A percentile compares a stretch with the other conserved stretches of the same genome.
Conservation (phyloP, 139 green algal genomes). For the Closterium sp. region DNA sequence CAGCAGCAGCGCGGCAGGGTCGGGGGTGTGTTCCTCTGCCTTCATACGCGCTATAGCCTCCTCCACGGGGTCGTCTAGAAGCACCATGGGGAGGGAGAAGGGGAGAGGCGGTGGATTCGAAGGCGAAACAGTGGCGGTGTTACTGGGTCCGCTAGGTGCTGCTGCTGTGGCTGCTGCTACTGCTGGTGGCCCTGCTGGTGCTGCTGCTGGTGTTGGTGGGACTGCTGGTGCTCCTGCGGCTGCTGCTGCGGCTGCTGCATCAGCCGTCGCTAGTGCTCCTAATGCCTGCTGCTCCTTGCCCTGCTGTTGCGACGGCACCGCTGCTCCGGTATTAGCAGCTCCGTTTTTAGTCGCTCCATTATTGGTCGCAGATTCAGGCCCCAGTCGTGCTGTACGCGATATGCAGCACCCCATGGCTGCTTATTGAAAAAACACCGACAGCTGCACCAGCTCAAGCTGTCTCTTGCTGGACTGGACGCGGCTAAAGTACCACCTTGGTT, state of each 20-base stretch:
- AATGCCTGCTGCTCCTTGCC: neutral
- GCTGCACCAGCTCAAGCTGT: neutral
- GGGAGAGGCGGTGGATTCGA: neutral
- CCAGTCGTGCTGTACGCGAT: neutral
- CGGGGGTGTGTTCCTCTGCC: neutral
- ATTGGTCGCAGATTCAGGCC: neutral
- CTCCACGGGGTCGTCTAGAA: slow-evolving; percentile 77
- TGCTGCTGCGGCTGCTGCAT: neutral
- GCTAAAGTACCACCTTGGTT: neutral
- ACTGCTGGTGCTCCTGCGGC: neutral
- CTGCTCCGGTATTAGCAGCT: neutral
- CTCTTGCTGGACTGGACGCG: neutral
- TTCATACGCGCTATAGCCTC: neutral
- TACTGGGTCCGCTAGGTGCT: neutral
- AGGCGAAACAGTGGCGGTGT: neutral
- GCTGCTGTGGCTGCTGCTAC: neutral
- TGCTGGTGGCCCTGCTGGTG: neutral
- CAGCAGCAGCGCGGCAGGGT: neutral
- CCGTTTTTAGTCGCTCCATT: no score
- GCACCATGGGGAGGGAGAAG: slow-evolving; percentile 37
- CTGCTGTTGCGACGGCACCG: neutral
- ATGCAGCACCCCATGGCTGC: neutral
- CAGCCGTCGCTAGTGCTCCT: neutral
- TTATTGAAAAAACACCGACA: neutral
- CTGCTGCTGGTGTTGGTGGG: neutral